Evolutionary conservation across 805 yeast species (phyloP).

Genomic region (Wickerhamia fluorescens): DNA sequence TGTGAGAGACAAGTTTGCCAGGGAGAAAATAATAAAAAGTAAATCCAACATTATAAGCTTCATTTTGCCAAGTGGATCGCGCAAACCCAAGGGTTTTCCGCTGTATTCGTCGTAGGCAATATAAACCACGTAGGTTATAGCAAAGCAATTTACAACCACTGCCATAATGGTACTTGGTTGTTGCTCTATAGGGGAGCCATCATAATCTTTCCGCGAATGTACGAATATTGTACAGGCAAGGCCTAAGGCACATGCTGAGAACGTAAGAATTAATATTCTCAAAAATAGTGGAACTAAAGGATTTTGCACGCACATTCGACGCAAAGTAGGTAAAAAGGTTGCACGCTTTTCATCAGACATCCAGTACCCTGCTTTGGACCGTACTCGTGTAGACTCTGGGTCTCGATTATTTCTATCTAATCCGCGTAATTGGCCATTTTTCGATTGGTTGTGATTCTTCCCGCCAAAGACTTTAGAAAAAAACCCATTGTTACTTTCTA

Average conservation of each 20-base stretch:
- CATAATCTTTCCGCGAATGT: slow-evolving; percentile 26
- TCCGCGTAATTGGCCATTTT: too few species aligned
- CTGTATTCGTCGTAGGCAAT: slow-evolving; percentile 87
- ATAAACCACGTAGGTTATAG: slow-evolving; percentile 68
- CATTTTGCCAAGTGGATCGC: slow-evolving; percentile 80
- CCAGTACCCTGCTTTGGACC: slow-evolving; percentile 62
- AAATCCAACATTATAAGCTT: slow-evolving; percentile 76
- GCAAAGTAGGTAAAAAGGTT: slow-evolving; percentile 57
- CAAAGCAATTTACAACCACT: slow-evolving; percentile 72
- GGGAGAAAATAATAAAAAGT: slow-evolving; percentile 77
- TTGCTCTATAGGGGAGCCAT: slow-evolving; percentile 43
- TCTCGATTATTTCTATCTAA: too few species aligned
- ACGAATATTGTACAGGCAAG: slow-evolving; percentile 57
- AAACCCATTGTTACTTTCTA: slow-evolving; percentile 1
- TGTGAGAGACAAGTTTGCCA: slow-evolving; percentile 81
- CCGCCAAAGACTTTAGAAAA: neutral
- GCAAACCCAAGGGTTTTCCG: slow-evolving; percentile 85
- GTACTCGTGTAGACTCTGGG: slow-evolving; percentile 15
- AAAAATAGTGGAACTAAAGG: slow-evolving; percentile 78
- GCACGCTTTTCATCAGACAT: slow-evolving; percentile 55
- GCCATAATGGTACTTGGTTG: slow-evolving; percentile 94
- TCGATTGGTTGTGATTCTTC: too few species aligned
- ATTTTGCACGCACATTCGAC: slow-evolving; percentile 57
- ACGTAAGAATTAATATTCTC: slow-evolving; percentile 41
- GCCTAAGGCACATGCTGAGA: slow-evolving; percentile 64